Conservation (phyloP, 805 yeast species). For the Saturnispora gosingensis region DNA sequence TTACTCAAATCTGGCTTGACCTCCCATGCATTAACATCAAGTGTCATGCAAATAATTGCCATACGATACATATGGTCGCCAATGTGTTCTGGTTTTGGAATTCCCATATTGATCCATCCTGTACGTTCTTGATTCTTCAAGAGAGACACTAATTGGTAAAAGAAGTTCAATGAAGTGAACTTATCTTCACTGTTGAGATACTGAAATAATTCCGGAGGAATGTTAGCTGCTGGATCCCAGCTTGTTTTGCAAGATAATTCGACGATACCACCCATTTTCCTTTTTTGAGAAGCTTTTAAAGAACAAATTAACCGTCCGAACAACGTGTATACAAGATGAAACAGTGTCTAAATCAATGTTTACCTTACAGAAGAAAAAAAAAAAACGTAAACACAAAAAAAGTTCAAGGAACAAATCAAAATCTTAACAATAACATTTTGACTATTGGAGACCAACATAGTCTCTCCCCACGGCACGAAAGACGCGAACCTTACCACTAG, state of each 20-base stretch:
- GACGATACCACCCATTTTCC: not conserved
- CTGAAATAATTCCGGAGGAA: constrained; percentile 31
- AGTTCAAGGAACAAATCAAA: not conserved
- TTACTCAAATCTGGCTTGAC: constrained; percentile 38
- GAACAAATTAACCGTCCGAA: not conserved
- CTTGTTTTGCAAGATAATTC: constrained; percentile 6
- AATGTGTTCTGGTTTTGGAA: constrained; percentile 55
- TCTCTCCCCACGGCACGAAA: constrained; percentile 71
- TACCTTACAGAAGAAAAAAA: not conserved
- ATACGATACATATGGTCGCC: constrained; percentile 96
- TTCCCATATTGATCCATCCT: constrained; percentile 80
- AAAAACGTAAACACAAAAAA: not conserved
- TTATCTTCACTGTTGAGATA: constrained; percentile 21
- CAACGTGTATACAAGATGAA: not conserved
- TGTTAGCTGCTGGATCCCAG: constrained; percentile 38
- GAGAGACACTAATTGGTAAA: constrained; percentile 52
- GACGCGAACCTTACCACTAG: constrained; percentile 68
- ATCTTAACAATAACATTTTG: not conserved
- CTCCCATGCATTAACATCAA: constrained; percentile 28
- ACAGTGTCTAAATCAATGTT: not conserved
- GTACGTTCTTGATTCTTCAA: constrained; percentile 79
- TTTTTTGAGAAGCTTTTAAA: not conserved
- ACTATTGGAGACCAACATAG: constrained; percentile 36
- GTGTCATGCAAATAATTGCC: constrained; percentile 71
- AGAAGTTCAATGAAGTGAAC: constrained; percentile 26